Evolutionary conservation across 306 rosid genomes (phyloP).

Genomic region (Leucaena leucocephala): DNA sequence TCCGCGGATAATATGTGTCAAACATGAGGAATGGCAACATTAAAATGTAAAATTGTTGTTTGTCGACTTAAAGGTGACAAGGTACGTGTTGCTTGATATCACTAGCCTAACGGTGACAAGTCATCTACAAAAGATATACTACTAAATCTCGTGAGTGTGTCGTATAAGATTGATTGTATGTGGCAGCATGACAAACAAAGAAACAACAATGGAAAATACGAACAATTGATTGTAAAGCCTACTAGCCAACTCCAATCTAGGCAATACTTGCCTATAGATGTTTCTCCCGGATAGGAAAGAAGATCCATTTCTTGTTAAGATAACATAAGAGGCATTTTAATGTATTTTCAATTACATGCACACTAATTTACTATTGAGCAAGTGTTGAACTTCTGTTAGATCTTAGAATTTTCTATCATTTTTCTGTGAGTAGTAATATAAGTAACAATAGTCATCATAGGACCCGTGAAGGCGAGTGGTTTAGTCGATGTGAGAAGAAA

Average conservation of each 20-base stretch:
- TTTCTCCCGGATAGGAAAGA: slow-evolving; percentile 3
- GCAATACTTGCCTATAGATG: neutral
- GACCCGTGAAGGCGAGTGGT: neutral
- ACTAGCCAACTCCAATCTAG: neutral
- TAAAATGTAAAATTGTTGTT: neutral
- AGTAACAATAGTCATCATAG: neutral
- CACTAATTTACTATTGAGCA: neutral
- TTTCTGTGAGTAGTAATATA: neutral
- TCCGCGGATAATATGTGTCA: neutral
- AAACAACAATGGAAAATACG: neutral
- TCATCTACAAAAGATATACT: neutral
- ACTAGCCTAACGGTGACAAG: neutral
- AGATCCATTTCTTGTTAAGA: neutral
- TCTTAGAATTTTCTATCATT: neutral
- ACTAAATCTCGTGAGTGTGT: neutral
- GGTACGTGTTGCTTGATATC: neutral
- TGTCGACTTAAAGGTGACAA: neutral
- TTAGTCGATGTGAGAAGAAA: neutral
- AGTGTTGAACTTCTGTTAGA: neutral
- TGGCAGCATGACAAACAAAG: neutral
- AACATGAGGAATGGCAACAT: neutral
- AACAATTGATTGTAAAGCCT: neutral
- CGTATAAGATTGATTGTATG: neutral
- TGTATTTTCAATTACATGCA: neutral
- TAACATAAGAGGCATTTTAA: neutral